Evolutionary conservation across 352 stramenopile genomes (phyloP).

Genomic region (Globisporangium mamillatum): DNA sequence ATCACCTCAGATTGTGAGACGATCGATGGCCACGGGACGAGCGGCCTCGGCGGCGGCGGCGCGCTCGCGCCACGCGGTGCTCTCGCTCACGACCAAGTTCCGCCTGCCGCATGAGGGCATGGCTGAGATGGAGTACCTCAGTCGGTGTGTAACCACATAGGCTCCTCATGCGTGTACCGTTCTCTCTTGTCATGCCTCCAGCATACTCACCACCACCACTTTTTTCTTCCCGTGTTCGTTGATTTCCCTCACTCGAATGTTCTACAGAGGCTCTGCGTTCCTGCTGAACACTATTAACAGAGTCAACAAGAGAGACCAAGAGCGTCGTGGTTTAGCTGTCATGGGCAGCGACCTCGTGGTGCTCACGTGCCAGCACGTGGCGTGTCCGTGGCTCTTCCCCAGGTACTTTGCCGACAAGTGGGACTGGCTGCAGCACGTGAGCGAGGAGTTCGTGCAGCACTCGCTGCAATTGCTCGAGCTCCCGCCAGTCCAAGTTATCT

Average conservation of each 20-base stretch:
- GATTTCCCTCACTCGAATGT: neutral
- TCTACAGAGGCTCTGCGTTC: conserved; percentile 60
- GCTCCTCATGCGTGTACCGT: neutral
- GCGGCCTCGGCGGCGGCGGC: neutral
- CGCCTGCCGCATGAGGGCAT: conserved; percentile 79
- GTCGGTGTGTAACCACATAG: conserved; percentile 30
- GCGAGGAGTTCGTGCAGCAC: conserved; percentile 67
- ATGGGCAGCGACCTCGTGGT: conserved; percentile 23
- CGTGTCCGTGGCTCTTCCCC: conserved; percentile 77
- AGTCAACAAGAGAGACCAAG: neutral
- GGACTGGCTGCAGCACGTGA: conserved; percentile 83
- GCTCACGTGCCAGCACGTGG: conserved; percentile 79
- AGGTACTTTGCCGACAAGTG: conserved; percentile 75
- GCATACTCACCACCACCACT: neutral
- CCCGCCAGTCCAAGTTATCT: conserved; percentile 5
- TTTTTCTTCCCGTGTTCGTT: neutral
- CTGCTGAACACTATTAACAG: conserved; percentile 26
- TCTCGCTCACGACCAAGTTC: conserved; percentile 80
- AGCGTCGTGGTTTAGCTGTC: neutral
- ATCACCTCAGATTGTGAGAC: neutral
- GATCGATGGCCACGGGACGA: neutral
- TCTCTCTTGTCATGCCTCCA: neutral
- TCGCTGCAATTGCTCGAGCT: conserved; percentile 61
- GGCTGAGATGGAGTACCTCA: conserved; percentile 70
- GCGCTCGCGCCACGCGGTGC: conserved; percentile 37